Percentiles rank a stretch among this genome's conserved stretches.
phyloP scores from a whole-genome alignment of 2,329 filamentous ascomycete genomes.

The Mollisiaceae sp. region DNA sequence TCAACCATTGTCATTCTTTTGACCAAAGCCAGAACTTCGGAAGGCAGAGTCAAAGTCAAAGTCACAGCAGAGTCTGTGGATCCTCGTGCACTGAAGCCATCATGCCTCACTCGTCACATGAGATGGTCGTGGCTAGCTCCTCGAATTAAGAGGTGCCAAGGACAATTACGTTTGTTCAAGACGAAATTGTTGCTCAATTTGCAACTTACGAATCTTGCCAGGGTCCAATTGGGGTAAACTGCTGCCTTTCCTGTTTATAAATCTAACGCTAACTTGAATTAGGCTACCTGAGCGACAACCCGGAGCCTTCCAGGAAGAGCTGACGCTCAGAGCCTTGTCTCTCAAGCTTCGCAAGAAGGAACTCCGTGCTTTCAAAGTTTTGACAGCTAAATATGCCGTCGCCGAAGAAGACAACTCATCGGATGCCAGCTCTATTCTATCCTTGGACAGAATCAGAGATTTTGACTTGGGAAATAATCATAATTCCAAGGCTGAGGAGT shows the following conservation, averaged over 20 bases:
- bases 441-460: not conserved
- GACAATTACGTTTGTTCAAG: conserved; percentile 14
- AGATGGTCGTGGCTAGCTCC: conserved; percentile 12
- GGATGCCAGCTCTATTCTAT: not conserved
- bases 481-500: not conserved
- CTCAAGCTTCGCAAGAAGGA: conserved; percentile 5
- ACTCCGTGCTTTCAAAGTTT: not conserved
- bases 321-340: conserved; percentile 7
- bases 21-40: conserved; percentile 7
- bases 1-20: conserved; percentile 8
- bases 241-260: not conserved
- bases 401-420: not conserved
- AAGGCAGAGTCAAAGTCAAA: conserved; percentile 9
- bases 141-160: conserved; percentile 8
- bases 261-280: not conserved
- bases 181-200: conserved; percentile 12
- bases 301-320: conserved; percentile 14
- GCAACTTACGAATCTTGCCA: conserved; percentile 14
- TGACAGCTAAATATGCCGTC: not conserved
- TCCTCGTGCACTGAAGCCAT: conserved; percentile 3
- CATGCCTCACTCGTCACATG: conserved; percentile 5
- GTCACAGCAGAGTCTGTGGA: not conserved
- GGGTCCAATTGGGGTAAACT: conserved; percentile 13
- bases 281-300: conserved; percentile 7
- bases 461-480: not conserved